Conservation (phyloP, 148 eudicot species). For the Cornus controversa region DNA sequence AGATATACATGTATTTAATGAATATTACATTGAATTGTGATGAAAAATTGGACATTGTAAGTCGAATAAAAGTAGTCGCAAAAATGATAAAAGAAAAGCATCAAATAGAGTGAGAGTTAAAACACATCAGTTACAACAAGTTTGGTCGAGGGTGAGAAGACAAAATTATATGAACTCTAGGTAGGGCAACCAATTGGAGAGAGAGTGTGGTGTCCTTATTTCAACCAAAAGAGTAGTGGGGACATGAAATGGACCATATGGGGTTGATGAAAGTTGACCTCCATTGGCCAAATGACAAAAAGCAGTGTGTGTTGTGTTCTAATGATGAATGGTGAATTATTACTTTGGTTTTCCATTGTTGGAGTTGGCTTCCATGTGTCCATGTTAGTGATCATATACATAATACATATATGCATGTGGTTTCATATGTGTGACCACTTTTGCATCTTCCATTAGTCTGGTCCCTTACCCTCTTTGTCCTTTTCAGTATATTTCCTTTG, state of each 20-base stretch:
- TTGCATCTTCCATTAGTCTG: slow-evolving; percentile 4
- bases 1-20: too few species aligned
- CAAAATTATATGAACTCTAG: not conserved
- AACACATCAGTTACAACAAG: too few species aligned
- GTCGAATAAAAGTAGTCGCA: too few species aligned
- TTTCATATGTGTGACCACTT: slow-evolving; percentile 10
- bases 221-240: not conserved
- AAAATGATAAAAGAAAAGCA: too few species aligned
- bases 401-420: slow-evolving; percentile 15
- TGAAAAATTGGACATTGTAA: too few species aligned
- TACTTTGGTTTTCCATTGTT: not conserved
- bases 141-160: too few species aligned
- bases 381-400: slow-evolving; percentile 11
- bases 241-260: not conserved
- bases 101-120: not conserved
- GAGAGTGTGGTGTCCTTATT: not conserved
- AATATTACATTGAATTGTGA: too few species aligned
- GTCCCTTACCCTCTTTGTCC: slow-evolving; percentile 11
- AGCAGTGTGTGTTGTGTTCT: not conserved
- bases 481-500: slow-evolving; percentile 2
- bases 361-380: slow-evolving; percentile 17
- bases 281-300: slow-evolving; percentile 14
- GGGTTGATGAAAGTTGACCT: slow-evolving; percentile 14
- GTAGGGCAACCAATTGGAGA: not conserved
- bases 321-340: slow-evolving; percentile 11